Base-by-base conservation (phyloP, 306 rosid species). In the Chamaecrista fasciculata region DNA sequence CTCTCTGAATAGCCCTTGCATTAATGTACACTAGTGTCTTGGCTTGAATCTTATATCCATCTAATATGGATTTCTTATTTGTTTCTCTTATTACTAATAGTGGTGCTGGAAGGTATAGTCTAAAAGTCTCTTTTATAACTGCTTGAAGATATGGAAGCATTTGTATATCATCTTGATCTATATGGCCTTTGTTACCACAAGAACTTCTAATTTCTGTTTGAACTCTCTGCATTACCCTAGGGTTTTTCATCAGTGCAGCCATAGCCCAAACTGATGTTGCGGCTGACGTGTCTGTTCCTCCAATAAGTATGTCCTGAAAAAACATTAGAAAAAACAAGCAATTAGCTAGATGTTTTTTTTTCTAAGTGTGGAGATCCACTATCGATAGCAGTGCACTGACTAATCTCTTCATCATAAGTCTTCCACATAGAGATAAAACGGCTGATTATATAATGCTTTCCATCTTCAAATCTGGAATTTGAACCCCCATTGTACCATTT, bases 141-240 rank as follows among this genome's bases (percentile, higher is more conserved):
- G 59, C 59, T 46, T 66, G 46, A 0, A 3, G 20, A n/a, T n/a
- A n/a, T n/a, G n/a, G 44, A 8, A 65, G 70, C 9, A 46, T 65
- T 46, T 65, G 43, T 19, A 65, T 47, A 65, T 65, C 28, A 4
- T 28, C 70, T 65, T 65, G 53, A 2, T 63, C 44, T 43, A n/a
- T 64, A 2, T 24, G 44, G 21, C 29, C 34, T 43, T 26, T 25
- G 0, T 25, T 25, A 21, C 69, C 69, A 25, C 1, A 42, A n/a
- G 8, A 21, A 26, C 4, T 44, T 44, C n/a, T 43, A 25, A 44
- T 11, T 6, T 42, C 53, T 63, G 16, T n/a, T 6, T 63, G 69
- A 63, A 2, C 70, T 8, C 46, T 65, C 23, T 15, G 33, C 57
- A 65, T 46, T 11, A 47, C 43, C 46, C 57, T 43, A 3, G 55